These are phyloP conservation scores for Pythium aphanidermatum DNA, from an alignment of 352 stramenopile species.

Conservation along the genomic window DNA sequence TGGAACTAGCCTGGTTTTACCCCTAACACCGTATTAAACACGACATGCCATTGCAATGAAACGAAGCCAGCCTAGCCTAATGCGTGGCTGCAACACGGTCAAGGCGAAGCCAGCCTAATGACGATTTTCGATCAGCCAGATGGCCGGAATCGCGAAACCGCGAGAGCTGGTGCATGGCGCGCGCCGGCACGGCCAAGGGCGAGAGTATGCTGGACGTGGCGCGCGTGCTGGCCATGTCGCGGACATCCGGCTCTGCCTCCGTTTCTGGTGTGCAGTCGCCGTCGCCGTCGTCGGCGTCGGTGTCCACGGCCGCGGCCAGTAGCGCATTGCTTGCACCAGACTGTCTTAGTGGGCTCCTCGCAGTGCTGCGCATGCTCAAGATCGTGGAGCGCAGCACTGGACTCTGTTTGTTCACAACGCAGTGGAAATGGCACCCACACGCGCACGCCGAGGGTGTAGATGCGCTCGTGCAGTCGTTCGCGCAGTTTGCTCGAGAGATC, in stretches of 20 bases:
- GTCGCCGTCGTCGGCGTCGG: background rate
- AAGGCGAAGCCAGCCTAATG: background rate
- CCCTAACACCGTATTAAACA: no score
- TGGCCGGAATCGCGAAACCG: no score
- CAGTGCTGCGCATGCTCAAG: slow-evolving; percentile 66
- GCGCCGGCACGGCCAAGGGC: no score
- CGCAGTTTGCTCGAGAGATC: slow-evolving; percentile 81
- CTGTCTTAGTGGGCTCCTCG: slow-evolving; percentile 29
- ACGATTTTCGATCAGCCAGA: no score
- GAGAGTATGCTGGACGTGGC: background rate
- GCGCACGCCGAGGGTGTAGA: slow-evolving; percentile 66
- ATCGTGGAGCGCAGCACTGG: slow-evolving; percentile 58
- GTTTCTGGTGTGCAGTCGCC: slow-evolving; percentile 1
- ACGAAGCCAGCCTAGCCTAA: slow-evolving; percentile 4
- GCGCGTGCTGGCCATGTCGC: slow-evolving; percentile 1
- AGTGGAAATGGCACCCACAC: slow-evolving; percentile 79
- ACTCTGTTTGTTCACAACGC: slow-evolving; percentile 68
- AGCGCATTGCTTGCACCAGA: no score
- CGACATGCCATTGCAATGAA: no score
- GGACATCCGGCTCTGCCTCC: background rate
- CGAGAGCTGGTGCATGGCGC: no score
- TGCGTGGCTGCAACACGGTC: background rate
- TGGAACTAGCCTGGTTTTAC: no score
- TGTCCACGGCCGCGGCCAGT: slow-evolving; percentile 1
- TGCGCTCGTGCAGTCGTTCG: slow-evolving; percentile 76